Base-by-base conservation (phyloP, 257 asterid species). In the Salvia rosmarinus region DNA sequence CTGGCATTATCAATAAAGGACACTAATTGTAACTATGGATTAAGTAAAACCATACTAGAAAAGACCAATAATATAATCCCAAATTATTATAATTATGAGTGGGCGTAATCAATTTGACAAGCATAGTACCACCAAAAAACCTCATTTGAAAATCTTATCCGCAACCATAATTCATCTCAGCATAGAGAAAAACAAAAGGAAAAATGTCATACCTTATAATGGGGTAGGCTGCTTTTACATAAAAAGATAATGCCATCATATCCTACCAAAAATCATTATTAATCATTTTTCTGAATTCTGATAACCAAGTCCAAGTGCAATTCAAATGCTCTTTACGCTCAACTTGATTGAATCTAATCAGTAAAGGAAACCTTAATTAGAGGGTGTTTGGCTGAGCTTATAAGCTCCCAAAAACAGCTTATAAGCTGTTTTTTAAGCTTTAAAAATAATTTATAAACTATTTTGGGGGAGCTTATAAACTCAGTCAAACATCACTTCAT, bases 131-230 rank as follows among this genome's bases (percentile, higher is more conserved):
- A 19, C 52, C 40, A 7, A 0, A 30, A n/a, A 40, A 42, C 5
- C 32, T 44, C 55, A 39, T 20, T 42, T 64, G 69, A 13, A 64
- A 77, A 77, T 25, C 66, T 71, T 77, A 77, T 77, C 81, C 81
- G 14, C 13, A 64, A n/a, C 77, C 81, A 42, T 25, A 56, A n/a
- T 44, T 69, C 69, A 77, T 64, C 14, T 25, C 49, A 54, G 13
- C 67, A 37, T 9, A 42, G 7, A 64, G 40, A 42, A 19, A 39
- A 43, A 51, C 19, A 37, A 46, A 34, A n/a, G 3, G 3, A 35
- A 61, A 35, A 17, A 17, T 9, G 1, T 7, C 37, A 13, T 49
- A 49, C 11, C 25, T 17, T 58, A 16, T 5, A 67, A 21, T 35
- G 71, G 16, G 64, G 47, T 65, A 60, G 58, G 37, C 42, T 20